A percentile compares a stretch with the other conserved stretches of the same genome.
phyloP scores from a whole-genome alignment of 768 basidiomycete species.

The Suillus brevipes region DNA sequence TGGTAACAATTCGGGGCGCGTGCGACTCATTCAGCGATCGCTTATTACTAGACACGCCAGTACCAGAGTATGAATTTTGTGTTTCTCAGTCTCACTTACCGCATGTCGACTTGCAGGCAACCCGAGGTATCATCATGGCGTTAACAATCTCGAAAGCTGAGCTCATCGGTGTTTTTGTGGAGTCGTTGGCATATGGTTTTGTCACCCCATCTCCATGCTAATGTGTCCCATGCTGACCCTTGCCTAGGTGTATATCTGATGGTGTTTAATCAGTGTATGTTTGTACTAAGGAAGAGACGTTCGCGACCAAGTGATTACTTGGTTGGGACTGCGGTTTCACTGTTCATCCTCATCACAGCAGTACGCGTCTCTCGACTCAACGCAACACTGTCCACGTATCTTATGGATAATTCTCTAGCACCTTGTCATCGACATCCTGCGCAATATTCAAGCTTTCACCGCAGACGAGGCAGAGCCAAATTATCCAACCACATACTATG shows the following conservation, averaged over 20 bases:
- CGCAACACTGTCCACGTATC: neutral
- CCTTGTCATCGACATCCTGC: constrained; percentile 24
- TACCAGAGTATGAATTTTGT: neutral
- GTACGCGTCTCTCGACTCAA: constrained; percentile 3
- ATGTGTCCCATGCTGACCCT: neutral
- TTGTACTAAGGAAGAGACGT: constrained; percentile 11
- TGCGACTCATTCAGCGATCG: neutral
- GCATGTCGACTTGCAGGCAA: constrained; percentile 3
- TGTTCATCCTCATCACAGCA: constrained; percentile 15
- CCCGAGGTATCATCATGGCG: constrained; percentile 5
- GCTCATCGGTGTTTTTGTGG: constrained; percentile 14
- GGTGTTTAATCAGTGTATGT: constrained; percentile 13
- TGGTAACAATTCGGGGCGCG: neutral
- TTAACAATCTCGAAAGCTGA: constrained; percentile 10
- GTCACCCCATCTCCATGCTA: neutral
- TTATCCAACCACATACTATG: constrained; percentile 21
- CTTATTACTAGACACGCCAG: neutral
- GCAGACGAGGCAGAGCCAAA: constrained; percentile 12
- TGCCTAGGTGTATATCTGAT: constrained; percentile 12
- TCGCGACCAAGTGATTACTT: constrained; percentile 15
- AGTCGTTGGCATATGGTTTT: constrained; percentile 14
- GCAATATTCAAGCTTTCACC: constrained; percentile 27
- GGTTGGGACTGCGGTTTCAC: constrained; percentile 13
- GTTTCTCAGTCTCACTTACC: neutral
- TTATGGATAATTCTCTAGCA: constrained; percentile 19